A percentile compares a stretch with the other conserved stretches of the same genome.
Conservation (phyloP, 2,329 filamentous ascomycete species). For the Aspergillus fischeri region DNA sequence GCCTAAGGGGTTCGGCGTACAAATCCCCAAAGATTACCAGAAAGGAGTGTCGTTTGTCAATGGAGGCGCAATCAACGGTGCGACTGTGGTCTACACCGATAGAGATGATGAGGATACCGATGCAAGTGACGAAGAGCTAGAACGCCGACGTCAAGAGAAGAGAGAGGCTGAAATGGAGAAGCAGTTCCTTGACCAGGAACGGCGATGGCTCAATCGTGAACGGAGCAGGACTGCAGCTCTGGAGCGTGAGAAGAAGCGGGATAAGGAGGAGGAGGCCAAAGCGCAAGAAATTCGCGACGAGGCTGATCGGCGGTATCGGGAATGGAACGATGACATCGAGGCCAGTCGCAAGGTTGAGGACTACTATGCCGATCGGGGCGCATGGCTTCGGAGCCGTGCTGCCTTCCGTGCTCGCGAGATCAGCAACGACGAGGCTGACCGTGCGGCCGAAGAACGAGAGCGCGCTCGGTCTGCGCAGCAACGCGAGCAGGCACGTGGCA, state of each 20-base stretch:
- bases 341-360: slow-evolving; percentile 65
- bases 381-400: slow-evolving; percentile 79
- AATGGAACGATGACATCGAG: slow-evolving; percentile 92
- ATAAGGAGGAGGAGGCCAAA: slow-evolving; percentile 68
- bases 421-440: slow-evolving; percentile 75
- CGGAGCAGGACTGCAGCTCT: slow-evolving; percentile 76
- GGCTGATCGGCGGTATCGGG: slow-evolving; percentile 66
- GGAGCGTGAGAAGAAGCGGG: slow-evolving; percentile 76
- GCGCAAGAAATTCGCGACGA: slow-evolving; percentile 61
- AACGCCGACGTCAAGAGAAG: slow-evolving; percentile 66
- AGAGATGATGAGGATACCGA: slow-evolving; percentile 82
- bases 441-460: slow-evolving; percentile 72
- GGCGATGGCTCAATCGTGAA: slow-evolving; percentile 87
- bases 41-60: slow-evolving; percentile 81
- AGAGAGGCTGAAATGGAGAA: slow-evolving; percentile 73
- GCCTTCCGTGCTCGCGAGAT: slow-evolving; percentile 70
- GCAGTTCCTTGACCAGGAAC: slow-evolving; percentile 76
- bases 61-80: slow-evolving; percentile 63
- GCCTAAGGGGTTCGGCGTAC: slow-evolving; percentile 58
- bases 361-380: slow-evolving; percentile 82
- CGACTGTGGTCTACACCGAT: slow-evolving; percentile 48
- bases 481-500: slow-evolving; percentile 71
- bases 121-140: slow-evolving; percentile 80
- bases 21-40: slow-evolving; percentile 68
- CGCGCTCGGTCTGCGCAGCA: slow-evolving; percentile 64